phyloP scores from a whole-genome alignment of 2,329 filamentous ascomycete genomes.

The Bisporella sp. region DNA sequence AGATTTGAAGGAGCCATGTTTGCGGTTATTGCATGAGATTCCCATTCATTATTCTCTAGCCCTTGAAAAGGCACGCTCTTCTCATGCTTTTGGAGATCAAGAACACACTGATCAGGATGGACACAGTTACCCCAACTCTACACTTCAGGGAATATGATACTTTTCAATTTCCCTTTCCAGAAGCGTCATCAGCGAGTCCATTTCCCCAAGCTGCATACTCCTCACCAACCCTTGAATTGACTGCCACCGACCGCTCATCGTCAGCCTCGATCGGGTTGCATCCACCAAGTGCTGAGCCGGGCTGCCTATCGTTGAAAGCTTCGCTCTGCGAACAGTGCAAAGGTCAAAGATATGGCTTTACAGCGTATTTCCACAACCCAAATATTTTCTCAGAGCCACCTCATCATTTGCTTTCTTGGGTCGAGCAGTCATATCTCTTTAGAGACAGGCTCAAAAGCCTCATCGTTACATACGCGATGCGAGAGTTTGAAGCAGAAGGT shows the following conservation, averaged over 20 bases:
- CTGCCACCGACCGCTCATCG: not conserved
- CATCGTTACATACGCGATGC: slow-evolving; percentile 15
- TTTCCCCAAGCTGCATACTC: not conserved
- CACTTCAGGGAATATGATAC: too few species aligned
- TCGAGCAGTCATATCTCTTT: slow-evolving; percentile 19
- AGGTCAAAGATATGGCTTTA: slow-evolving; percentile 20
- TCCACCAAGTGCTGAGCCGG: not conserved
- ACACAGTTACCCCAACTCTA: too few species aligned
- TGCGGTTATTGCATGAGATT: too few species aligned
- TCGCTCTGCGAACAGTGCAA: slow-evolving; percentile 16
- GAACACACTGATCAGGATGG: too few species aligned
- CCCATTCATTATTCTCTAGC: too few species aligned
- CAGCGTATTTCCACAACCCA: slow-evolving; percentile 21
- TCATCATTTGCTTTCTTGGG: slow-evolving; percentile 13
- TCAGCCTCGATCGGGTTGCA: not conserved
- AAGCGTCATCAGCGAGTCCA: not conserved
- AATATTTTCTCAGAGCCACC: slow-evolving; percentile 17
- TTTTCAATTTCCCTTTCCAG: not conserved
- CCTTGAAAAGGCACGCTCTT: too few species aligned
- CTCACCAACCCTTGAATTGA: too few species aligned
- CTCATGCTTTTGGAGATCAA: too few species aligned
- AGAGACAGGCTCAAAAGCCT: slow-evolving; percentile 19
- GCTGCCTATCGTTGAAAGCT: not conserved
- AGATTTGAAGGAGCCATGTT: too few species aligned
- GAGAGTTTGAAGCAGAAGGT: slow-evolving; percentile 5